Evolutionary conservation across 257 asterid genomes (phyloP).

Genomic region (Petunia secreta): DNA sequence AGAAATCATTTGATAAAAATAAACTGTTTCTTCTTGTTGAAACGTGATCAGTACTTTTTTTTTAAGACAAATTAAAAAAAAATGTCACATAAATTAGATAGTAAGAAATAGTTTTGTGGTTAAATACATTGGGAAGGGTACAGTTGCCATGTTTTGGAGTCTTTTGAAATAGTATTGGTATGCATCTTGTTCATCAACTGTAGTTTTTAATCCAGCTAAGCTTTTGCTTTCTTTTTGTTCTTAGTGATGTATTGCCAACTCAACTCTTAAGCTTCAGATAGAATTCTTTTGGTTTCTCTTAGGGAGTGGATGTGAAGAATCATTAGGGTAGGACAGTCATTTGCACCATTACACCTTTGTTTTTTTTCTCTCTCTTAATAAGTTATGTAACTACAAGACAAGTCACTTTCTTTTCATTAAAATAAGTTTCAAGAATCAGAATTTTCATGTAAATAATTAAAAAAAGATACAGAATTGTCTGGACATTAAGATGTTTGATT

Average conservation of each 20-base stretch:
- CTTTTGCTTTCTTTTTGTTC: constrained; percentile 43
- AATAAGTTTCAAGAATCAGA: constrained; percentile 21
- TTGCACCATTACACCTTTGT: constrained; percentile 28
- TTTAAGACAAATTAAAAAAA: too few relatives aligned
- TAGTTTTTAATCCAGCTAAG: constrained; percentile 49
- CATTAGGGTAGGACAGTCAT: constrained; percentile 39
- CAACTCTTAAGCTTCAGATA: constrained; percentile 18
- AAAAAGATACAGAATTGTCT: constrained; percentile 15
- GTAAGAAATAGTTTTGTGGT: background rate
- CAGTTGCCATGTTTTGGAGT: constrained; percentile 38
- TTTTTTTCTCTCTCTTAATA: constrained; percentile 26
- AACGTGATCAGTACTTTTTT: too few relatives aligned
- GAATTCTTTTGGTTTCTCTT: constrained; percentile 29
- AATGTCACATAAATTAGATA: too few relatives aligned
- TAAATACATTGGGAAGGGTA: constrained; percentile 21
- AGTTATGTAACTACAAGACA: constrained; percentile 25
- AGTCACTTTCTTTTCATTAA: constrained; percentile 31
- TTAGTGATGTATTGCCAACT: constrained; percentile 17
- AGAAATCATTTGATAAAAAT: too few relatives aligned
- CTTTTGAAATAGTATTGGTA: constrained; percentile 33
- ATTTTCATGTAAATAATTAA: constrained; percentile 11
- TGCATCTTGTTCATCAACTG: constrained; percentile 37
- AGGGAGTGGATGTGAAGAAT: constrained; percentile 22
- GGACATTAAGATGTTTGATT: constrained; percentile 30
- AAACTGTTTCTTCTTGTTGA: too few relatives aligned